These are phyloP conservation scores for Plenodomus lindquistii DNA, from an alignment of 2,329 filamentous ascomycete species.

Conservation along the genomic window DNA sequence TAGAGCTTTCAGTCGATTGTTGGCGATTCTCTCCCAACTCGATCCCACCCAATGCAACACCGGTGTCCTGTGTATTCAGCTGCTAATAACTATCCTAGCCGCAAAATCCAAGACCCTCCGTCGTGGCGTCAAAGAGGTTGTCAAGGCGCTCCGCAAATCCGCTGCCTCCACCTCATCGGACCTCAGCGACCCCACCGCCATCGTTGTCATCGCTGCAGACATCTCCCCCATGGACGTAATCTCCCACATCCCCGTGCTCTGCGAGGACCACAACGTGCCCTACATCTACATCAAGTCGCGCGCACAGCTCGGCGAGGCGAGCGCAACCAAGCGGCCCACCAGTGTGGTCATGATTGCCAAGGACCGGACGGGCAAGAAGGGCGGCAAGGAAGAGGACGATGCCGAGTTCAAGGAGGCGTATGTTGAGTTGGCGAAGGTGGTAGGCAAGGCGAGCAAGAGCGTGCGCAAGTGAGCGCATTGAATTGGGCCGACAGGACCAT, in stretches of 20 bases:
- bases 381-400: slow-evolving; percentile 52
- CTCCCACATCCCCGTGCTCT: slow-evolving; percentile 94
- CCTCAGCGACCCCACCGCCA: slow-evolving; percentile 62
- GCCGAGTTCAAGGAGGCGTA: slow-evolving; percentile 57
- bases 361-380: slow-evolving; percentile 54
- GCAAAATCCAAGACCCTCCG: slow-evolving; percentile 95
- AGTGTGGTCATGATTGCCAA: slow-evolving; percentile 85
- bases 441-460: slow-evolving; percentile 61
- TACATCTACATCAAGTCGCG: slow-evolving; percentile 94
- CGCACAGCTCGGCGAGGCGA: slow-evolving; percentile 90
- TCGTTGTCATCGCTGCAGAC: slow-evolving; percentile 93
- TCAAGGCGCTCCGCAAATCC: slow-evolving; percentile 96
- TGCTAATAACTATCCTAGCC: slow-evolving; percentile 57
- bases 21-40: neutral
- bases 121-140: slow-evolving; percentile 97
- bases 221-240: slow-evolving; percentile 99
- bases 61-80: slow-evolving; percentile 1
- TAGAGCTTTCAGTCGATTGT: neutral
- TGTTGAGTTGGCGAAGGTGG: slow-evolving; percentile 61
- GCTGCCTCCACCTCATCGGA: slow-evolving; percentile 62
- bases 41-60: slow-evolving; percentile 8
- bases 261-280: slow-evolving; percentile 96
- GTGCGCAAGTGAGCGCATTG: slow-evolving; percentile 53
- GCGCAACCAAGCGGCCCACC: slow-evolving; percentile 93
- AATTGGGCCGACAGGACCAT: slow-evolving; percentile 1